Base-by-base conservation (phyloP, 2,329 filamentous ascomycete species). In the Neurospora sp. region DNA sequence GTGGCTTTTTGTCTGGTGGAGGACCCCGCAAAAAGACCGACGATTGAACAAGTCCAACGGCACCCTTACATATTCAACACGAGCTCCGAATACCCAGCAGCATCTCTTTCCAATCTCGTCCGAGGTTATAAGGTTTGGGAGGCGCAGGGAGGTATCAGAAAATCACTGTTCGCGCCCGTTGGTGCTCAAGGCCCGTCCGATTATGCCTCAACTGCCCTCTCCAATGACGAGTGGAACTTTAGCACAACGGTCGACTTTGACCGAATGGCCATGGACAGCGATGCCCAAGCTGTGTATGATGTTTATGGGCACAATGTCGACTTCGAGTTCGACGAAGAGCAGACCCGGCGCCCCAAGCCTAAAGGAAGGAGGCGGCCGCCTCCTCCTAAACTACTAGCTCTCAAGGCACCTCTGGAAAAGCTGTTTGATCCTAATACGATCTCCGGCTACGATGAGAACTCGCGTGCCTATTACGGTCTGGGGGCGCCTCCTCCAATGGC, bases 41-140 rank as follows among this genome's bases (percentile, higher is more conserved):
- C 87, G 0, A 90, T 93, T 46, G 87, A 90, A 73, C 81, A 89
- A 66, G 87, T 94, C 9, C 86, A 93, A 72, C 84, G 86, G 66
- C 91, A 94, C 76, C 85, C 84, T 0, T 93, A 91, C 77, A 86
- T 94, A 70, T 82, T 81, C 71, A 87, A 89, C 71, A 91, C 90
- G 0, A 82, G 84, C 7, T 82, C 86, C 15, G 81, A 82, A 66
- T 90, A 91, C 75, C 91, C 92, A 0, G 88, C 89, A 0, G 85
- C 85, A 0, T 85, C 83, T 4, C 84, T 95, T 2, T 81, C 87
- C 2, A 83, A 88, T 71, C 83, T 95, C 1, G 90, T 95, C 10
- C 87, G 88, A 73, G 89, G 87, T 13, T 95, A 91, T 80, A 90
- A 89, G 76, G 77, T 89, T 23, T 95, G 92, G 92, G 91, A 94